Evolutionary conservation across 441 rosid species (phyloP), one percentile per base, ranked within the genome.

Genomic region (Populus hybrid): DNA sequence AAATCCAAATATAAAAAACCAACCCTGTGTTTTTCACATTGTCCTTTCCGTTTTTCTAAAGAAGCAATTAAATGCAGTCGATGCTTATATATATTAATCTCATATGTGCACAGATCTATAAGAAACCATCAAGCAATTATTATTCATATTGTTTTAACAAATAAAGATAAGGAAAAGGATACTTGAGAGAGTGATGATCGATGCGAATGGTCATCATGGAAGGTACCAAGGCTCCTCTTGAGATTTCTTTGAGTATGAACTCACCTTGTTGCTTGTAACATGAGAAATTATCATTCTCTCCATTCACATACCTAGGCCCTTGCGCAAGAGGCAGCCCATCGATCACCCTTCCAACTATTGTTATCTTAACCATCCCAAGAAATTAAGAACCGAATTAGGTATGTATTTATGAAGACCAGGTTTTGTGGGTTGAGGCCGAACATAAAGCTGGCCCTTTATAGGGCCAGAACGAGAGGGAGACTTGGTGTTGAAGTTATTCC

Each of bases 161-260:
- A 18, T 53, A 53, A 18, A 5, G 61, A 67, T 6, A 30, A 16
- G 28, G 64, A 79, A 76, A 75, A 66, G 77, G 83, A 75, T 89
- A 91, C 90, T 85, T 85, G 86, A 89, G 85, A 61, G 87, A 85
- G 72, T 85, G 87, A 70, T 89, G 88, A 78, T 89, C 88, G 3
- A 85, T 66, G 63, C 64, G 82, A 78, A 86, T 67, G 57, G 85
- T 88, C 89, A 87, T 86, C 72, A 72, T 81, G 50, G 92, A 72
- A 82, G 71, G 71, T 66, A 84, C 67, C 74, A 86, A 81, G 67
- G 86, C 83, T 71, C 81, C 84, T 77, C 73, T 73, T 57, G 90
- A 86, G 18, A 86, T 84, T 86, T 91, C 86, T 53, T 84, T 64
- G 18, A 91, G 84, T 20, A 88, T 69, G 79, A 88, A 80, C 26